Percentiles rank a stretch among this genome's conserved stretches.
These are phyloP conservation scores for Calonectria pseudoturangicola DNA, from an alignment of 2,329 filamentous ascomycete species.

Conservation along the genomic window DNA sequence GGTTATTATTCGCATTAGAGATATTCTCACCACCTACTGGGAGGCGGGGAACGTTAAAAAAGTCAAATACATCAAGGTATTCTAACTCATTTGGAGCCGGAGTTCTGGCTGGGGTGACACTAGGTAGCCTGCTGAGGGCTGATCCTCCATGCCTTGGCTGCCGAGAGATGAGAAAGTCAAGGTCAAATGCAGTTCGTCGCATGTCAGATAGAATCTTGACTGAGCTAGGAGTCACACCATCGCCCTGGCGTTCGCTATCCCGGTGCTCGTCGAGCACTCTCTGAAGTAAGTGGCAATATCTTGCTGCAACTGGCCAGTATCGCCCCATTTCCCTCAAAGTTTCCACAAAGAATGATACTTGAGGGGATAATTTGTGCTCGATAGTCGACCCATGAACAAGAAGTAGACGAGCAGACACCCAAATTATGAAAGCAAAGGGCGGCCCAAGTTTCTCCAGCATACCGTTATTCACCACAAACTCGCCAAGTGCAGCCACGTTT, in stretches of 20 bases:
- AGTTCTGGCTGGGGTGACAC: slow-evolving; percentile 77
- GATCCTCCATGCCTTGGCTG: slow-evolving; percentile 76
- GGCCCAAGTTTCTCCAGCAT: slow-evolving; percentile 89
- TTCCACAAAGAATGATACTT: slow-evolving; percentile 88
- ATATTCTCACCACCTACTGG: slow-evolving; percentile 67
- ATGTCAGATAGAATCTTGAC: slow-evolving; percentile 94
- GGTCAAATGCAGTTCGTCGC: slow-evolving; percentile 91
- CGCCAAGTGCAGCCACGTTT: slow-evolving; percentile 85
- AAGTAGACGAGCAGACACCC: slow-evolving; percentile 91
- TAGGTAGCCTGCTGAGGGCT: slow-evolving; percentile 67
- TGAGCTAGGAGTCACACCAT: slow-evolving; percentile 85
- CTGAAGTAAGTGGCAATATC: slow-evolving; percentile 87
- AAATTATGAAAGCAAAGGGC: slow-evolving; percentile 93
- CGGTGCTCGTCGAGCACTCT: slow-evolving; percentile 90
- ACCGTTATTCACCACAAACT: slow-evolving; percentile 84
- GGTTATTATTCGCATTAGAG: slow-evolving; percentile 45
- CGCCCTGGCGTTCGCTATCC: slow-evolving; percentile 84
- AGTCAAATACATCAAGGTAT: slow-evolving; percentile 94
- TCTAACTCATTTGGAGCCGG: slow-evolving; percentile 89
- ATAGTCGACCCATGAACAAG: slow-evolving; percentile 94
- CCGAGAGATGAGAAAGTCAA: slow-evolving; percentile 91
- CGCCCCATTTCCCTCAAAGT: slow-evolving; percentile 86
- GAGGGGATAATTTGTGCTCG: slow-evolving; percentile 86
- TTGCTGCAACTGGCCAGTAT: slow-evolving; percentile 89
- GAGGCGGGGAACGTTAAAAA: slow-evolving; percentile 92